phyloP scores from a whole-genome alignment of 139 green algal genomes.

The Prasinococcaceae sp. region DNA sequence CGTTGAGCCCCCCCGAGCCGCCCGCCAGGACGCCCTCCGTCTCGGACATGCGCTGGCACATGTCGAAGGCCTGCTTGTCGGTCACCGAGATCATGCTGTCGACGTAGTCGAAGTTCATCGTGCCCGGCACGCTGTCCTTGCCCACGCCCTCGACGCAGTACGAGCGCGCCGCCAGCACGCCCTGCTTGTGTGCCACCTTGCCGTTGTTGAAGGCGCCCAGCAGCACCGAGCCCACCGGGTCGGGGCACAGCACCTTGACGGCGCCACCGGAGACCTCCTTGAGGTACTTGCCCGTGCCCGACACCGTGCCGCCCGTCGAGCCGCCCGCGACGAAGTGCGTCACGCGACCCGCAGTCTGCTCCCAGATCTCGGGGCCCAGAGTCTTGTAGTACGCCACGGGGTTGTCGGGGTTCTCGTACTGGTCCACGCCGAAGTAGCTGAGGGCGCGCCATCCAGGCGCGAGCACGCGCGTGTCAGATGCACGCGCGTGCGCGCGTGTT shows the following conservation, averaged over 20 bases:
- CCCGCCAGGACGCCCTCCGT: conserved; percentile 11
- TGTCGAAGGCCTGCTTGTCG: conserved; percentile 4
- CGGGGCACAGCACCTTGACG: conserved; percentile 5
- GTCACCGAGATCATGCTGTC: conserved; percentile 1
- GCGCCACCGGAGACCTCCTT: conserved; percentile 3
- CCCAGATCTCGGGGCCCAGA: conserved; percentile 19
- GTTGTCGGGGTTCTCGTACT: conserved; percentile 22
- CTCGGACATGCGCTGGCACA: neutral
- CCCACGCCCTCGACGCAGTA: conserved; percentile 21
- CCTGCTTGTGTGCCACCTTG: too few species aligned
- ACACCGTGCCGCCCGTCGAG: conserved; percentile 23
- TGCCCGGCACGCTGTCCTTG: conserved; percentile 16
- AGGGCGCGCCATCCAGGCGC: too few species aligned
- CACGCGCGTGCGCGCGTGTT: too few species aligned
- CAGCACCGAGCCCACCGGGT: conserved; percentile 10
- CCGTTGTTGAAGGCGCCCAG: conserved; percentile 7
- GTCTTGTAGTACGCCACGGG: conserved; percentile 15
- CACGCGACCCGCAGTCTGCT: conserved; percentile 13
- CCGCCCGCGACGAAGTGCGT: conserved; percentile 25
- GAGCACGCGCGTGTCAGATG: too few species aligned
- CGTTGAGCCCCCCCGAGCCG: conserved; percentile 5
- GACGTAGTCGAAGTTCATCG: conserved; percentile 6
- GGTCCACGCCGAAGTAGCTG: conserved; percentile 18
- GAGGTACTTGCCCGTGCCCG: conserved; percentile 19
- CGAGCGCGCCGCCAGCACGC: too few species aligned